Evolutionary conservation across 2,329 filamentous ascomycete genomes (phyloP), one percentile per base, ranked within the genome.

Genomic region (Sarocladium kiliense): DNA sequence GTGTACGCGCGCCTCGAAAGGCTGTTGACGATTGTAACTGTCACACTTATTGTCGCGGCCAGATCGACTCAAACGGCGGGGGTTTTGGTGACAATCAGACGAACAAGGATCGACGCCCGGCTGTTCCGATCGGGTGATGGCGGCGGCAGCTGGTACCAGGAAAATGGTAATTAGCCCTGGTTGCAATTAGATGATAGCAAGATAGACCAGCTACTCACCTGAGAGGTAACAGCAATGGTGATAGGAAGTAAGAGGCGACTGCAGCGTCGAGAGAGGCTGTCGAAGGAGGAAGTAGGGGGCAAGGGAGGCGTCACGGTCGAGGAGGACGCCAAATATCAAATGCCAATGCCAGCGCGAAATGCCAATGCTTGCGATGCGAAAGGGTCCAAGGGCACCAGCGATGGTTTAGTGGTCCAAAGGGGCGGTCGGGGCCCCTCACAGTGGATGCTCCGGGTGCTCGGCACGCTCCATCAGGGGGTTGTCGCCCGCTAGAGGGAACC

Each of bases 81-180:
- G 10, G 16, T n/a, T 27, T 23, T 21, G 47, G 30, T 23, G 27
- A 51, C 10, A 23, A 27, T 30, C 26, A 49, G 44, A 44, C 39
- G 44, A 18, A 47, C 47, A 51, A 51, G 47, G 47, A 51, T 51
- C 47, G 47, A 34, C 27, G 18, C 27, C 44, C 47, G 47, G 30
- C 30, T 32, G 27, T 51, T 51, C 47, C 47, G 47, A 51, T 51
- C 47, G 16, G 47, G 30, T 11, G 18, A 51, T 36, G 30, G 47
- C 7, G 18, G 30, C 30, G 47, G 18, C 30, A 14, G 26, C 19
- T 51, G 27, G 23, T 34, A 51, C 27, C 47, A 21, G 5, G 25
- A 21, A 27, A 49, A 27, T 14, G 44, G n/a, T 19, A 30, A n/a
- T 30, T 23, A 49, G 44, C 19, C 44, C 21, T 23, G 44, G n/a